Conservation (phyloP, 345 rosid species). For the Eucalyptus tenuipes region DNA sequence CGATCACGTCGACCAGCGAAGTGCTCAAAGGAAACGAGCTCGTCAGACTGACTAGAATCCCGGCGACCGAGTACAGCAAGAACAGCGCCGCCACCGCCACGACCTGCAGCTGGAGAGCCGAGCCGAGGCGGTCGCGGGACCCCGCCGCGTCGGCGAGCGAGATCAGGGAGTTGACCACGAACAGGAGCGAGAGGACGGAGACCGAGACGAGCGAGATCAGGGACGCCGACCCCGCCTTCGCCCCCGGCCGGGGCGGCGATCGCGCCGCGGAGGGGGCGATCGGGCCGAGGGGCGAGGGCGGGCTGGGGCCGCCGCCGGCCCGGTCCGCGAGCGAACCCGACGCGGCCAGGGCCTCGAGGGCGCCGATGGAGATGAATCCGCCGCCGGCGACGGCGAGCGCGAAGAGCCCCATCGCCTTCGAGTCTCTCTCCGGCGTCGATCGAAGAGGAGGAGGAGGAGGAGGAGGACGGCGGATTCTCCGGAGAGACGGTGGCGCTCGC, state of each 20-base stretch:
- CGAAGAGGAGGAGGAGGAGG: background rate
- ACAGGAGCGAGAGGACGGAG: conserved; percentile 34
- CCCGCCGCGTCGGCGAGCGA: conserved; percentile 41
- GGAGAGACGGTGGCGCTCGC: background rate
- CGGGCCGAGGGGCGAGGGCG: conserved; percentile 8
- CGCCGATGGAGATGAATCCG: conserved; percentile 54
- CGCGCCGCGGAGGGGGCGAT: background rate
- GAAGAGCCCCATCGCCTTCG: conserved; percentile 35
- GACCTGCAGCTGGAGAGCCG: conserved; percentile 56
- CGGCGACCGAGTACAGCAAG: conserved; percentile 44
- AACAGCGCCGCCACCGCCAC: conserved; percentile 46
- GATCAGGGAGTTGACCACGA: conserved; percentile 35
- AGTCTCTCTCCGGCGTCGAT: background rate
- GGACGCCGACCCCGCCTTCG: background rate
- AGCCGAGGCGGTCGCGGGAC: conserved; percentile 53
- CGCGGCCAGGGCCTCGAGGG: conserved; percentile 31
- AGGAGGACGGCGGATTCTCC: background rate
- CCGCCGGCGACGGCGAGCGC: conserved; percentile 40
- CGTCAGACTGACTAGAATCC: conserved; percentile 14
- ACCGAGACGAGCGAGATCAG: conserved; percentile 4
- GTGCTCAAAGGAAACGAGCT: conserved; percentile 26
- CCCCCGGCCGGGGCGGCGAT: background rate
- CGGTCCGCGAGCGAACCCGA: conserved; percentile 5
- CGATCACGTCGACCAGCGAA: conserved; percentile 32
- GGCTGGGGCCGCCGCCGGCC: background rate